Conservation (phyloP, 176 grass and related monocot genomes). For the Zoysia japonica region DNA sequence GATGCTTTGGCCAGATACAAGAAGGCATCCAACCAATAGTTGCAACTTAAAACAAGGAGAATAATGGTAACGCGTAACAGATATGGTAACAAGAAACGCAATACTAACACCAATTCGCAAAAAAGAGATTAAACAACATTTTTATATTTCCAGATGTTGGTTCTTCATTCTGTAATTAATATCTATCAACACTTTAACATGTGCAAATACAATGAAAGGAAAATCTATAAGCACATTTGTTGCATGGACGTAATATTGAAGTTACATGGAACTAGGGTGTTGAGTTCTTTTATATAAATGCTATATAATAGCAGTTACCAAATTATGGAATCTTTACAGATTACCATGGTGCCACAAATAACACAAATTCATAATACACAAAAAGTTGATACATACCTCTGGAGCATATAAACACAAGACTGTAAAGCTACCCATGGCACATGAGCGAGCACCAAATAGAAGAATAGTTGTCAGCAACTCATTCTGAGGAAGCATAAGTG, state of each 20-base stretch:
- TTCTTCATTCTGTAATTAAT: neutral
- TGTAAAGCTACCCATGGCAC: constrained; percentile 62
- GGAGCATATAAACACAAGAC: constrained; percentile 62
- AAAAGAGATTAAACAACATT: neutral
- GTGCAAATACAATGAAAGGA: neutral
- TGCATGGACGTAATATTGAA: neutral
- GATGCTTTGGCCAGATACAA: neutral
- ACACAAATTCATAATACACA: neutral
- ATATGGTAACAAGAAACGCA: neutral
- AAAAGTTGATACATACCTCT: constrained; percentile 51
- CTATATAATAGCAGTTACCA: neutral
- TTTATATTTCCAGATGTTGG: neutral
- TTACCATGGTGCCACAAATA: neutral
- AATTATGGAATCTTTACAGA: neutral
- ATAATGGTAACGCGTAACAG: neutral
- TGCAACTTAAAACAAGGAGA: constrained; percentile 4
- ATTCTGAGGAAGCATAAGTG: constrained; percentile 60
- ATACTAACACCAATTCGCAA: neutral
- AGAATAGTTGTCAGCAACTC: constrained; percentile 58
- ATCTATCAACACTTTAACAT: neutral
- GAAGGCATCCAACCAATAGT: neutral
- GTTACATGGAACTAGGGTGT: neutral
- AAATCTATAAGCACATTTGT: neutral
- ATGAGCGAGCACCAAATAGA: constrained; percentile 73
- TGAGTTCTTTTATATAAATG: neutral